Percentiles rank a stretch among this genome's conserved stretches.
phyloP scores from a whole-genome alignment of 768 basidiomycete genomes.

The Boletus pseudo-olivaceus region DNA sequence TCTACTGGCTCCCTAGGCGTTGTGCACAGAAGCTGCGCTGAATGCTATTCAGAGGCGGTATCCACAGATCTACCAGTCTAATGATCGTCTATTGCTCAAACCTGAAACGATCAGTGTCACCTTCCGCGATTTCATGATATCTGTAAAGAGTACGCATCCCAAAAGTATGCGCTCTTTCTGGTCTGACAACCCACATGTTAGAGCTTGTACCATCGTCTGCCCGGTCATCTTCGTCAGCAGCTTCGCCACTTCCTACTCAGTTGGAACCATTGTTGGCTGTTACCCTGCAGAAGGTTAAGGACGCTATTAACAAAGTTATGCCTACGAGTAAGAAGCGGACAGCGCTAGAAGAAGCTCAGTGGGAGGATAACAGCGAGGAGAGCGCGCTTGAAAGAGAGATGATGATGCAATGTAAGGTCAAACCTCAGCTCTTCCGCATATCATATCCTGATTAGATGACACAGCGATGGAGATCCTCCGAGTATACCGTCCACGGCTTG shows the following conservation, averaged over 20 bases:
- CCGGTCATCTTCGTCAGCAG: conserved; percentile 81
- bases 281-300: conserved; percentile 68
- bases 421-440: neutral
- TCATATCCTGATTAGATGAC: conserved; percentile 4
- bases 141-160: conserved; percentile 78
- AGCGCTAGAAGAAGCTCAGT: conserved; percentile 94
- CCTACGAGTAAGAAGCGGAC: conserved; percentile 78
- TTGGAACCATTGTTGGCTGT: conserved; percentile 73
- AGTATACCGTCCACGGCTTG: conserved; percentile 83
- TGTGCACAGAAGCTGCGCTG: conserved; percentile 95
- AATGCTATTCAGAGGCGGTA: conserved; percentile 96
- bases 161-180: neutral
- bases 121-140: conserved; percentile 94
- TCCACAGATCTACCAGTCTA: conserved; percentile 94
- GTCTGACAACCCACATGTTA: conserved; percentile 31
- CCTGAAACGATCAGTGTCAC: conserved; percentile 83
- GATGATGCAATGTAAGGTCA: conserved; percentile 72
- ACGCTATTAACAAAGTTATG: conserved; percentile 66
- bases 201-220: conserved; percentile 95
- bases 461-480: conserved; percentile 89
- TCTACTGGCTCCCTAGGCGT: conserved; percentile 48
- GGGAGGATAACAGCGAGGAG: conserved; percentile 76
- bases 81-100: conserved; percentile 77
- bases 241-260: conserved; percentile 80
- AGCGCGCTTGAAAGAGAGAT: conserved; percentile 87